Evolutionary conservation across 257 asterid species (phyloP).

Genomic region (Craterostigma plantagineum): DNA sequence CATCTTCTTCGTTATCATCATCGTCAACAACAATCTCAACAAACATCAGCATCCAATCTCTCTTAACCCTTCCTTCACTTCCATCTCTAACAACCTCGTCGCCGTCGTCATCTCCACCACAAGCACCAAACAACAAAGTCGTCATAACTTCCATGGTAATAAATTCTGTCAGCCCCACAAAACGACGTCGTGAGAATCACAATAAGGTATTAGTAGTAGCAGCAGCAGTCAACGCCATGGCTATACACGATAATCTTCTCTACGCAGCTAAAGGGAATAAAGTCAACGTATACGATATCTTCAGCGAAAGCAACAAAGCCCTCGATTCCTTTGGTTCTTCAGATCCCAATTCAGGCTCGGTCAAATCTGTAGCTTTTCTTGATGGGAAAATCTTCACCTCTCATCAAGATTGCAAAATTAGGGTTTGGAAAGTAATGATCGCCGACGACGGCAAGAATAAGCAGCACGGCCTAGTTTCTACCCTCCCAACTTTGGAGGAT

Average conservation of each 20-base stretch:
- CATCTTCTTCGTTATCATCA: too few species aligned
- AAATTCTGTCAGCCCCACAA: too few species aligned
- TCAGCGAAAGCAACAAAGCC: conserved; percentile 5
- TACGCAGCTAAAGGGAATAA: conserved; percentile 49
- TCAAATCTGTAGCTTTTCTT: conserved; percentile 39
- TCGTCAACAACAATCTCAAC: too few species aligned
- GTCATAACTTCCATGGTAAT: too few species aligned
- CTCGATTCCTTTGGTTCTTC: conserved; percentile 25
- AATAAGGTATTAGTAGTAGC: background rate
- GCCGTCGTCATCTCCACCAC: too few species aligned
- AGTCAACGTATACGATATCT: conserved; percentile 29
- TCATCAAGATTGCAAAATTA: conserved; percentile 68
- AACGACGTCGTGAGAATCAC: too few species aligned
- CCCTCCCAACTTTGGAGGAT: conserved; percentile 48
- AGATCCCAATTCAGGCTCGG: conserved; percentile 23
- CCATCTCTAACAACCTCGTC: too few species aligned
- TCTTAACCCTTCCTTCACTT: too few species aligned
- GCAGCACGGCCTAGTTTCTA: conserved; percentile 33
- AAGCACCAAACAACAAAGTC: too few species aligned
- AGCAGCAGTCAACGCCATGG: conserved; percentile 19
- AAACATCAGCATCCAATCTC: too few species aligned
- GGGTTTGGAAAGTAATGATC: conserved; percentile 30
- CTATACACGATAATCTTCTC: conserved; percentile 40
- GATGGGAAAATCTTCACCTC: conserved; percentile 45
- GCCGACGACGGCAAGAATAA: conserved; percentile 2